phyloP scores from a whole-genome alignment of 2,329 filamentous ascomycete species.

The Exophiala alcalophila region DNA sequence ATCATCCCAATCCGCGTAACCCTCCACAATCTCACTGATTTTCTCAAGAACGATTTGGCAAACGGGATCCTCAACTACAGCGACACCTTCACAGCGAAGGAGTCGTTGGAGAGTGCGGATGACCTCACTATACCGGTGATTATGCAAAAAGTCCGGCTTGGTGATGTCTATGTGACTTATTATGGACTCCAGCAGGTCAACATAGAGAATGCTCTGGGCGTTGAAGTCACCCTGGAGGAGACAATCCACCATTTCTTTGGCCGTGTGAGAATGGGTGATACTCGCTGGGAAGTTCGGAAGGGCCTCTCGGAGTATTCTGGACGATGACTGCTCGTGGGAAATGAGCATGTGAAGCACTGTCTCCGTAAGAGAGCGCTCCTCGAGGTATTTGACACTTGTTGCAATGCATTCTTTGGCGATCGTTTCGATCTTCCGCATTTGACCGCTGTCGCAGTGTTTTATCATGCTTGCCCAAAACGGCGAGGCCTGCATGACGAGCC shows the following conservation, averaged over 20 bases:
- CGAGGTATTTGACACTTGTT: conserved; percentile 2
- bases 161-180: conserved; percentile 24
- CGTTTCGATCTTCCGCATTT: conserved; percentile 6
- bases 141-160: conserved; percentile 21
- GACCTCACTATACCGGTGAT: conserved; percentile 28
- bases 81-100: conserved; percentile 24
- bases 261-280: conserved; percentile 14
- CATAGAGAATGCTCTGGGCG: conserved; percentile 22
- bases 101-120: conserved; percentile 33
- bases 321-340: conserved; percentile 17
- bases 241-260: conserved; percentile 10
- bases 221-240: conserved; percentile 24
- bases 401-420: conserved; percentile 13
- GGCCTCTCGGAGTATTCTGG: conserved; percentile 18
- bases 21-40: conserved; percentile 40
- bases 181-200: conserved; percentile 29
- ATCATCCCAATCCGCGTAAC: conserved; percentile 42
- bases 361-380: conserved; percentile 6
- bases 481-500: conserved; percentile 12
- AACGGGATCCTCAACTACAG: conserved; percentile 29
- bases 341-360: conserved; percentile 23
- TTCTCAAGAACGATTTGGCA: conserved; percentile 38
- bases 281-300: conserved; percentile 18
- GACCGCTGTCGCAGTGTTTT: conserved; percentile 3
- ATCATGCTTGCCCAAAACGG: conserved; percentile 21